phyloP scores from a whole-genome alignment of 208 protist species.

The Acanthamoeba lenticulata region DNA sequence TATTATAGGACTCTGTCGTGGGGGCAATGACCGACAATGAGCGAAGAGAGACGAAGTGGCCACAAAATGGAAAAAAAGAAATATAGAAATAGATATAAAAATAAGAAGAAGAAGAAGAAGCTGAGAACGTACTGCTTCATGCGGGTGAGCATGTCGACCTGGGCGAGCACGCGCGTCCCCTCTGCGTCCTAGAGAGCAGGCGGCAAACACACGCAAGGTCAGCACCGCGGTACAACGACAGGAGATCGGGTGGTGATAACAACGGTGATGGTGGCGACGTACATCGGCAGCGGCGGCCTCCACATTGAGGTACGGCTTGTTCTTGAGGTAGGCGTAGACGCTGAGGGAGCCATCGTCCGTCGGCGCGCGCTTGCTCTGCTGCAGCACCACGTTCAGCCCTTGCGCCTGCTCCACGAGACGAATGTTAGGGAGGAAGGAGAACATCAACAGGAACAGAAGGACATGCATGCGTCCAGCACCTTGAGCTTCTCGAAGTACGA shows the following conservation, averaged over 20 bases:
- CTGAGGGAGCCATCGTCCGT: constrained; percentile 13
- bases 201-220: background rate
- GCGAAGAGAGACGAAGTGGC: too few relatives aligned
- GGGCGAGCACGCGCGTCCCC: background rate
- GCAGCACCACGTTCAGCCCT: constrained; percentile 39
- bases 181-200: background rate
- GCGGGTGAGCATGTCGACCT: constrained; percentile 49
- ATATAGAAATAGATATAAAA: background rate
- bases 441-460: background rate
- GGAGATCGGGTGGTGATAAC: too few relatives aligned
- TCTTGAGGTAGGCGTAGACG: constrained; percentile 41
- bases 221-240: background rate
- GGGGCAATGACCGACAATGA: too few relatives aligned
- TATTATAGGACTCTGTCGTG: too few relatives aligned
- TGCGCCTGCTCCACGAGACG: background rate
- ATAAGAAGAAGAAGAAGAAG: background rate
- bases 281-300: constrained; percentile 49
- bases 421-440: background rate
- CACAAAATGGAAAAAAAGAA: background rate
- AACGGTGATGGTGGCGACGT: background rate
- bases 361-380: constrained; percentile 23
- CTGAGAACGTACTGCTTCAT: background rate
- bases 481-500: background rate
- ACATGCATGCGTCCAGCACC: background rate
- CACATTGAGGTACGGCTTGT: constrained; percentile 48